phyloP scores from a whole-genome alignment of 2,329 filamentous ascomycete genomes.

The Aspergillus sp. region DNA sequence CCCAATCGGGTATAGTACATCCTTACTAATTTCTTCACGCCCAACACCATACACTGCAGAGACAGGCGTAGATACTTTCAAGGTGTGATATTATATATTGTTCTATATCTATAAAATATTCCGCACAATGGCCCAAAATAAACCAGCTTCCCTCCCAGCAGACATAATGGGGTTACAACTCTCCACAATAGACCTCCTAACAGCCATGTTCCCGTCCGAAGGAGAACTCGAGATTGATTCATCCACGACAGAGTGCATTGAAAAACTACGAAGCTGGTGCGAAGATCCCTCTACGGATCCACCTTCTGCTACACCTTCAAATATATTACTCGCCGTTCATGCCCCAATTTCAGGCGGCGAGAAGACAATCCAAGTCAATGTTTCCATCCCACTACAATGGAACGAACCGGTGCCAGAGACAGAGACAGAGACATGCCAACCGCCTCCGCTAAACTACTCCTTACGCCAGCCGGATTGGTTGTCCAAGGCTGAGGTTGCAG shows the following conservation, averaged over 20 bases:
- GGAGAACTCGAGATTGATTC: constrained; percentile 44
- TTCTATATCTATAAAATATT: too few relatives aligned
- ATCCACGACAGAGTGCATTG: constrained; percentile 31
- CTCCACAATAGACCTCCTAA: constrained; percentile 52
- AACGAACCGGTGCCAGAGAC: neutral
- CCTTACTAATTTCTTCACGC: too few relatives aligned
- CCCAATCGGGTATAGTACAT: too few relatives aligned
- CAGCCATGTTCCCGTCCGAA: constrained; percentile 51
- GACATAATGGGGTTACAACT: constrained; percentile 52
- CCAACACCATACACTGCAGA: too few relatives aligned
- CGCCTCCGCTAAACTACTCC: constrained; percentile 28
- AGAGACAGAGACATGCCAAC: constrained; percentile 19
- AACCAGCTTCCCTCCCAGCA: constrained; percentile 30
- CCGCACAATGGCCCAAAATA: too few relatives aligned
- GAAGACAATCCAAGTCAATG: constrained; percentile 29
- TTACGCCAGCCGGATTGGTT: constrained; percentile 55
- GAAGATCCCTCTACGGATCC: constrained; percentile 15
- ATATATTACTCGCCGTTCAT: constrained; percentile 23
- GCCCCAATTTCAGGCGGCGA: constrained; percentile 25
- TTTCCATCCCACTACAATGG: constrained; percentile 28
- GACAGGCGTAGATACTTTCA: too few relatives aligned
- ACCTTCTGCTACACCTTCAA: constrained; percentile 20
- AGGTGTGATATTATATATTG: too few relatives aligned
- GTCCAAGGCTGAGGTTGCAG: constrained; percentile 48
- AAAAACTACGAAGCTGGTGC: constrained; percentile 30